These are phyloP conservation scores for Aspergillus ochraceus DNA, from an alignment of 2,329 filamentous ascomycete species.

Conservation along the genomic window DNA sequence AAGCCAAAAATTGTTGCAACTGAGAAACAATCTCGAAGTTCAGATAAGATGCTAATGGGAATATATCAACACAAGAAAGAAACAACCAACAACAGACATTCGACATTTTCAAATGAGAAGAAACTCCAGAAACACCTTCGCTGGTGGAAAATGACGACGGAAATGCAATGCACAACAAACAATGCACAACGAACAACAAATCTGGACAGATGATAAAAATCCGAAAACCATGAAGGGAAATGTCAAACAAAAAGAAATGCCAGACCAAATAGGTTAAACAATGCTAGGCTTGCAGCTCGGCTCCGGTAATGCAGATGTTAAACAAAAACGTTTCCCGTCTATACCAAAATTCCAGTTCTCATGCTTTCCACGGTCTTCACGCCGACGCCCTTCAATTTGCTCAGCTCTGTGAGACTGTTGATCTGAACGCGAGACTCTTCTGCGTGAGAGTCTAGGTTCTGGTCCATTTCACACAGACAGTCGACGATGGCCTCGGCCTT, in stretches of 20 bases:
- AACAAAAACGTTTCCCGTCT: constrained; percentile 7
- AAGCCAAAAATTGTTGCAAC: too few species aligned
- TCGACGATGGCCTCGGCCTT: constrained; percentile 51
- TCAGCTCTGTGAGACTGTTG: constrained; percentile 40
- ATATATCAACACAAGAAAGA: background rate
- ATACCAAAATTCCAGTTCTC: constrained; percentile 44
- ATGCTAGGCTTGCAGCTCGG: background rate
- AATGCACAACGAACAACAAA: background rate
- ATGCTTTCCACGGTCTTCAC: constrained; percentile 49
- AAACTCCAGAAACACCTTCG: constrained; percentile 22
- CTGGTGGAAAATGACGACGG: constrained; percentile 16
- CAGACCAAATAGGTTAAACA: background rate
- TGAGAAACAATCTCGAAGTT: background rate
- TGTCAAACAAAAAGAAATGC: constrained; percentile 3
- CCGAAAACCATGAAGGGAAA: background rate
- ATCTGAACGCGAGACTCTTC: constrained; percentile 33
- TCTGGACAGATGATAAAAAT: background rate
- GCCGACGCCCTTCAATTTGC: constrained; percentile 46
- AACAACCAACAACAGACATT: background rate
- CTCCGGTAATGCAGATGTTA: constrained; percentile 12
- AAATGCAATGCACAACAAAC: background rate
- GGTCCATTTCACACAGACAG: constrained; percentile 46
- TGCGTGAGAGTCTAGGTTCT: constrained; percentile 19
- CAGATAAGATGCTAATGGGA: too few species aligned
- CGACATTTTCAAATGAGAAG: constrained; percentile 12